Evolutionary conservation across 129 eudicot species (phyloP).

Genomic region (Helianthus annuus): HanXRQr2.0-SUNRISE NC_035435.2:160644632-160645131

Average conservation of each 20-base stretch:
- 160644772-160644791: conserved; percentile 62
- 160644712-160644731: background rate
- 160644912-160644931: conserved; percentile 58
- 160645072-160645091: conserved; percentile 56
- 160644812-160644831: conserved; percentile 73
- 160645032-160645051: conserved; percentile 47
- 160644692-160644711: no score
- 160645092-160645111: conserved; percentile 54
- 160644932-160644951: conserved; percentile 58
- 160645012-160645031: conserved; percentile 46
- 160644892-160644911: conserved; percentile 65
- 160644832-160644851: conserved; percentile 72
- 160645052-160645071: conserved; percentile 44
- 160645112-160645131: conserved; percentile 83
- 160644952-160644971: conserved; percentile 48
- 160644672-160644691: no score
- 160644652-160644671: no score
- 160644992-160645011: conserved; percentile 32
- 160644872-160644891: conserved; percentile 83
- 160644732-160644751: background rate
- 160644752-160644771: conserved; percentile 49
- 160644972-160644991: conserved; percentile 37
- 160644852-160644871: conserved; percentile 81
- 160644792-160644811: conserved; percentile 72
- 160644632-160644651: no score